phyloP scores from a whole-genome alignment of 2,329 filamentous ascomycete species.

The Hypoxylon sp. region DNA sequence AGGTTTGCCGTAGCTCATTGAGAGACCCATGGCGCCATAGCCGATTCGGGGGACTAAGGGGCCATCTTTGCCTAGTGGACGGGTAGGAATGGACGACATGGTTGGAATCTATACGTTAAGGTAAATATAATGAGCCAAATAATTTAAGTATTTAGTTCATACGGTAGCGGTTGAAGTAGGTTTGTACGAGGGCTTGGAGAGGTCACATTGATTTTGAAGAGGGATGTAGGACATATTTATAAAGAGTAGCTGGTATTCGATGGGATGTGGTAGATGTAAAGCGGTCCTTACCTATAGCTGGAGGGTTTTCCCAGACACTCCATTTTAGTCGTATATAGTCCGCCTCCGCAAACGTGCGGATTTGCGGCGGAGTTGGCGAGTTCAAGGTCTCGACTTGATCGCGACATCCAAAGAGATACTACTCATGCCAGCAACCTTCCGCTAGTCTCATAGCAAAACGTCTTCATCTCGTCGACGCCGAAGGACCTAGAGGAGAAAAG shows the following conservation, averaged over 20 bases:
- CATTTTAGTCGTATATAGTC: slow-evolving; percentile 4
- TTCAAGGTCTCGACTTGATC: background rate
- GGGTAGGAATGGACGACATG: slow-evolving; percentile 51
- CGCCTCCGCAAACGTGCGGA: slow-evolving; percentile 17
- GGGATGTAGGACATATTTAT: slow-evolving; percentile 19
- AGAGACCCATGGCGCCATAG: slow-evolving; percentile 60
- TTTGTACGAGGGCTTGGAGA: background rate
- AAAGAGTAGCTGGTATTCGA: background rate
- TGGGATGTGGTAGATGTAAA: background rate
- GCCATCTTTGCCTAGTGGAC: slow-evolving; percentile 61
- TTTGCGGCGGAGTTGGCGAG: slow-evolving; percentile 17
- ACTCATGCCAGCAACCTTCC: slow-evolving; percentile 11
- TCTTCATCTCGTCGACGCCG: slow-evolving; percentile 48
- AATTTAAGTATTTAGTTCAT: background rate
- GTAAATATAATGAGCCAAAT: background rate
- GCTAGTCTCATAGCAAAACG: slow-evolving; percentile 47
- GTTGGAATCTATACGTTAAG: background rate
- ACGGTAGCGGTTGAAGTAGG: background rate
- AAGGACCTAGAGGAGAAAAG: slow-evolving; percentile 40
- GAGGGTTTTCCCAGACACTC: background rate
- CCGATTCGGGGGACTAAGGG: slow-evolving; percentile 61
- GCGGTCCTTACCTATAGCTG: background rate
- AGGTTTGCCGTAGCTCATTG: slow-evolving; percentile 34
- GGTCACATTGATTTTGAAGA: background rate
- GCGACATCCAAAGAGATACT: background rate